phyloP scores from a whole-genome alignment of 1,139 yeast genomes.

The Arxiozyma bovina region DNA sequence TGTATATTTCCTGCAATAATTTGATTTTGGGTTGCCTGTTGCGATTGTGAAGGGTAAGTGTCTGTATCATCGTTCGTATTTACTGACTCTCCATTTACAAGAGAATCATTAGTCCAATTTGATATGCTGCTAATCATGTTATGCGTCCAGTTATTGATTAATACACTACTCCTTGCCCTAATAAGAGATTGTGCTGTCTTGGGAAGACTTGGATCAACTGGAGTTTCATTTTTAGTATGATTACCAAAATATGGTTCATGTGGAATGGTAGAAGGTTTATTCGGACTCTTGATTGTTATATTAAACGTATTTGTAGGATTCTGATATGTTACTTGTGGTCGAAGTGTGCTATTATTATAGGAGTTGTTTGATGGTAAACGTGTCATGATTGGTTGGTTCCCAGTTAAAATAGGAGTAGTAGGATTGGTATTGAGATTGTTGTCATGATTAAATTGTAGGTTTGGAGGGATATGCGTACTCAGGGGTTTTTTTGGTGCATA shows the following conservation, averaged over 20 bases:
- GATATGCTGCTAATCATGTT: conserved; percentile 56
- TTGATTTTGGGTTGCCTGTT: neutral
- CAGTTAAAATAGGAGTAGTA: neutral
- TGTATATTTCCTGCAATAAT: neutral
- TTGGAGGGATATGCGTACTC: neutral
- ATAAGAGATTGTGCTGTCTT: neutral
- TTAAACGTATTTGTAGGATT: neutral
- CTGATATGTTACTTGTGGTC: neutral
- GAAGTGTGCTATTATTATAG: neutral
- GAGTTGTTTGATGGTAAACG: neutral
- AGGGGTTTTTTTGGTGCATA: neutral
- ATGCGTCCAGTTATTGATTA: conserved; percentile 45
- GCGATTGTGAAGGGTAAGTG: neutral
- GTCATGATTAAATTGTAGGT: neutral
- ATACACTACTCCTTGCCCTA: conserved; percentile 13
- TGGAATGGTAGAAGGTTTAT: neutral
- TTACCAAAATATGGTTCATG: neutral
- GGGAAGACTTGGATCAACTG: neutral
- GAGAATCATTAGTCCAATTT: conserved; percentile 41
- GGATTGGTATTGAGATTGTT: neutral
- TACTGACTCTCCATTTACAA: conserved; percentile 14
- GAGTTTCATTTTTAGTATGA: conserved; percentile 22
- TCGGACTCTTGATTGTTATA: neutral
- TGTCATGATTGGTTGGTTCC: neutral
- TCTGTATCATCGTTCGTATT: conserved; percentile 1